Evolutionary conservation across 1,284 basidiomycete species (phyloP), one percentile per base, ranked within the genome.

Genomic region (Flammula alnicola): DNA sequence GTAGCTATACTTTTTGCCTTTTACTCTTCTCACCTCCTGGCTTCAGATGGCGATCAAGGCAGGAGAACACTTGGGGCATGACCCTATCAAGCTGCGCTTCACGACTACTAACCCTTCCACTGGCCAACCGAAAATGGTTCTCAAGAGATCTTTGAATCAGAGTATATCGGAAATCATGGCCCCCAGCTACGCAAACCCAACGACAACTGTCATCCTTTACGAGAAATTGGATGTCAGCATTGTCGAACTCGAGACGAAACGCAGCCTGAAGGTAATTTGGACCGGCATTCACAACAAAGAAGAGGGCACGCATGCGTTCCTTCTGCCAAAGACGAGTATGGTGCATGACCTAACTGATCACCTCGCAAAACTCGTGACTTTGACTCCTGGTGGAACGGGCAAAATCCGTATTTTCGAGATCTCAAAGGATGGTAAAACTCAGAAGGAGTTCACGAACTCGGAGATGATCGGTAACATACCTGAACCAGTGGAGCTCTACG

Each of bases 391-490:
- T 31, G 94, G 93, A 4, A 89, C 90, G 32, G 83, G 86, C 47
- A 92, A 89, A 73, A 98, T 99, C 59, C 87, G 97, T 22, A 84
- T 99, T 54, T 99, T 99, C 64, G 95, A 98, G 69, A 88, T 98
- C 44, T 85, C 87, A 44, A 86, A 88, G 67, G 91, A 92, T 61
- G 95, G 92, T 25, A 91, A 92, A 73, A 84, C 84, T 38, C 93
- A 97, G 74, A 91, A 88, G 67, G 91, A 95, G 69, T 97, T 95
- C 67, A 94, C 90, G 3, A 86, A 88, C 27, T 86, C 88, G 10
- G 97, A 99, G 66, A 96, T 97, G 89, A 96, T 99, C 63, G 95
- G 95, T 19, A 98, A 98, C 67, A 89, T 99, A 56, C 83, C 89
- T 27, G 97, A 99, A 58, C 87, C 90, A 37, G 91, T 93, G 17